Conservation (phyloP, 129 eudicot species). For the Arctium lappa region DNA sequence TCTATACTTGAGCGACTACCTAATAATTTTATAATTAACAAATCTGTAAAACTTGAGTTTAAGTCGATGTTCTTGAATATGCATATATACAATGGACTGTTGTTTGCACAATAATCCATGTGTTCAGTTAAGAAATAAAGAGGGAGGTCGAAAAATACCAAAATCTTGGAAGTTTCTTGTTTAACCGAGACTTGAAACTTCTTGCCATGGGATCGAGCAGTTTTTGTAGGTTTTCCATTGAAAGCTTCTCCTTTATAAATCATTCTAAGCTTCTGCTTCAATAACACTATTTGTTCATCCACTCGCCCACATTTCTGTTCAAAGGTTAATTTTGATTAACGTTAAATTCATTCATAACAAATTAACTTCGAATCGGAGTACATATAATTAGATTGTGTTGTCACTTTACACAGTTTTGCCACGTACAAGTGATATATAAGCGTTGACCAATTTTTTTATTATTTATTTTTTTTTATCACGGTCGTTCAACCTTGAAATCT, state of each 20-base stretch:
- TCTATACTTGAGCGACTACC: background rate
- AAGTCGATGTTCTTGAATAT: background rate
- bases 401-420: too few species aligned
- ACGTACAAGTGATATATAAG: background rate
- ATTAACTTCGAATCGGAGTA: background rate
- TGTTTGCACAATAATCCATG: background rate
- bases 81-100: background rate
- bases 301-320: constrained; percentile 72
- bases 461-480: background rate
- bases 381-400: too few species aligned
- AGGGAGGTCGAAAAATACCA: constrained; percentile 31
- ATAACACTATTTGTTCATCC: constrained; percentile 66
- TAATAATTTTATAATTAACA: background rate
- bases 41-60: background rate
- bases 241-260: constrained; percentile 76
- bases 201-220: constrained; percentile 90
- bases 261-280: constrained; percentile 67
- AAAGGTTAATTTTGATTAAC: background rate
- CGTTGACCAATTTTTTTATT: too few species aligned
- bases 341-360: too few species aligned
- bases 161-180: constrained; percentile 72
- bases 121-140: background rate
- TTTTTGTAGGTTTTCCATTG: constrained; percentile 74
- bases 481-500: background rate
- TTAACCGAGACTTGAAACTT: constrained; percentile 75